phyloP scores from a whole-genome alignment of 495 filamentous ascomycete species.

The Aspergillus olivimuriae region DNA sequence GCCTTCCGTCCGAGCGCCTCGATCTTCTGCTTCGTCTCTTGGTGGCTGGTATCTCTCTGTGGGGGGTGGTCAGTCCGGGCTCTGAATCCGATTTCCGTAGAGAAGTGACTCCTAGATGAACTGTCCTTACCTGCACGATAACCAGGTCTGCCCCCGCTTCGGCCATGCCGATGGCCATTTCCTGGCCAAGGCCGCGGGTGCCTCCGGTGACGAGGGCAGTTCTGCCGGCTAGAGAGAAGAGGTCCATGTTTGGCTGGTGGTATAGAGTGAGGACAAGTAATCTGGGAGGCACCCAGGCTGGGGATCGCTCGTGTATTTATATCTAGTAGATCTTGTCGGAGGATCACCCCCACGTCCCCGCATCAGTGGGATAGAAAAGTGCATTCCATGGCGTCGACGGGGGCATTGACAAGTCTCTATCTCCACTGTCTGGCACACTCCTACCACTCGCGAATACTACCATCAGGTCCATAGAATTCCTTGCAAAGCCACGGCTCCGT shows the following conservation, averaged over 20 bases:
- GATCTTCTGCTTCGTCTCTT: conserved; percentile 52
- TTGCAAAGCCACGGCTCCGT: conserved; percentile 54
- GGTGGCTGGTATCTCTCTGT: conserved; percentile 50
- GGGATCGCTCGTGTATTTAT: background rate
- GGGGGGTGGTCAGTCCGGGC: background rate
- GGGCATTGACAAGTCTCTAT: no score
- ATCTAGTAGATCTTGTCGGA: no score
- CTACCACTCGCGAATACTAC: conserved; percentile 70
- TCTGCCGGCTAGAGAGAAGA: conserved; percentile 28
- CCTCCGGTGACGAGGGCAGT: conserved; percentile 83
- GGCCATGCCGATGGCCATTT: conserved; percentile 70
- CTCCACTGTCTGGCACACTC: no score
- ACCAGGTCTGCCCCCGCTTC: conserved; percentile 82
- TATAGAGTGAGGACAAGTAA: background rate
- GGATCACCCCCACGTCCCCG: no score
- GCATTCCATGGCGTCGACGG: no score
- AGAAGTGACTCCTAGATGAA: background rate
- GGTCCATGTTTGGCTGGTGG: conserved; percentile 6
- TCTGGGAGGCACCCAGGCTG: background rate
- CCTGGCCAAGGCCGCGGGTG: conserved; percentile 72
- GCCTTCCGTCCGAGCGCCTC: conserved; percentile 61
- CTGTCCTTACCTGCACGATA: conserved; percentile 51
- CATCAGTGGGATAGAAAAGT: no score
- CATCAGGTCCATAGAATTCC: conserved; percentile 65
- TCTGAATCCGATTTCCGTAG: background rate